Evolutionary conservation across 306 rosid species (phyloP), one percentile per base, ranked within the genome.

Genomic region (Citrullus colocynthis): DNA sequence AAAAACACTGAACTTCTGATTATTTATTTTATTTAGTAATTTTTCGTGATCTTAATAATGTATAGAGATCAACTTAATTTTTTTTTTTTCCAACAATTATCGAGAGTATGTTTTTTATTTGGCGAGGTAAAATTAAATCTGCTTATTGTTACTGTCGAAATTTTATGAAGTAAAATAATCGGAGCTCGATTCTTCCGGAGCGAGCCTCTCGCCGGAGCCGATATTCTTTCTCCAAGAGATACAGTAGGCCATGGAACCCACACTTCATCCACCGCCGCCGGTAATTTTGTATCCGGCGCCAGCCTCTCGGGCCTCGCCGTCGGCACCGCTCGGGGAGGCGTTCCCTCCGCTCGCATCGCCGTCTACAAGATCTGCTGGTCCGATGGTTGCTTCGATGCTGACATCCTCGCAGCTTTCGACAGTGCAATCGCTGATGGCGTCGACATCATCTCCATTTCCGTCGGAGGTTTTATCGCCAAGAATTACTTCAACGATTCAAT

Each of bases 341-440:
- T 78, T 12, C 82, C 85, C 45, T 59, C 84, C 1, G 93, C 93
- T 5, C 89, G 90, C 18, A 65, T 89, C 21, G 93, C 90, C 9
- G 76, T 78, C 55, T 89, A 87, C 75, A 90, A 90, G 84, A 85
- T 58, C 6, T 88, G 92, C 55, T 90, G 89, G 96, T 0, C 0
- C 3, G 75, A 77, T 44, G 85, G 82, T 0, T 86, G 91, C 64
- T 0, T 0, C 11, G 83, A 59, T 6, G 83, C 80, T 9, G 85
- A 84, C 57, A 79, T 85, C 20, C 89, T 89, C 3, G 86, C 87
- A 9, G 92, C 90, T 20, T 89, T 87, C 52, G 90, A 89, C 48
- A 83, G 87, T 58, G 93, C 89, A 15, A 89, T 89, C 36, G 84
- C 85, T 0, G 93, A 89, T 56, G 90, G 93, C 3, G 90, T 90